Conservation (phyloP, 192 early-diverging fungal genomes). For the Podila epicladia region DNA sequence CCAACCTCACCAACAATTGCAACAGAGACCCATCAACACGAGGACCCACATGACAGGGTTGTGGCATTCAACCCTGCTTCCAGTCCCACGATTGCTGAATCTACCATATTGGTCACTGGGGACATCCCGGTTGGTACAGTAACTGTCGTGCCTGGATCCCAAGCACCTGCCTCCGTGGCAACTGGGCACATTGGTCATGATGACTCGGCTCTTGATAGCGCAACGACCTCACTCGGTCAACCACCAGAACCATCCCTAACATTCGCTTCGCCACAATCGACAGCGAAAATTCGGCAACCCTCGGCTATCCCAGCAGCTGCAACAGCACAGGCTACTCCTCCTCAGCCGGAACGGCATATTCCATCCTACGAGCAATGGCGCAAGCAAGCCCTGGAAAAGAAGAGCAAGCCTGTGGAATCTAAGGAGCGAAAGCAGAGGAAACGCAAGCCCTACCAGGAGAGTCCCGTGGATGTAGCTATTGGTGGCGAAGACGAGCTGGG, state of each 20-base stretch:
- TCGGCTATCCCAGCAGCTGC: slow-evolving; percentile 1
- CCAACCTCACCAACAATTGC: background rate
- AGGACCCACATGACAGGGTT: background rate
- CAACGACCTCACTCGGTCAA: background rate
- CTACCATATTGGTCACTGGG: slow-evolving; percentile 10
- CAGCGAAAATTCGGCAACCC: background rate
- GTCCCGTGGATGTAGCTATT: slow-evolving; percentile 35
- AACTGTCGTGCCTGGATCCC: background rate
- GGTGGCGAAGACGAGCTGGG: slow-evolving; percentile 43
- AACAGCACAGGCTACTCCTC: background rate
- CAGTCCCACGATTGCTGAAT: slow-evolving; percentile 10
- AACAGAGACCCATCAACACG: background rate
- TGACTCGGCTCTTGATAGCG: background rate
- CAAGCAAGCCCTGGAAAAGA: slow-evolving; percentile 41
- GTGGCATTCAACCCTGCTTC: slow-evolving; percentile 8
- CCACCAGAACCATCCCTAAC: background rate
- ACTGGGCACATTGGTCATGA: background rate
- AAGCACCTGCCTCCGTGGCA: background rate
- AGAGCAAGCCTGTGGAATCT: slow-evolving; percentile 18
- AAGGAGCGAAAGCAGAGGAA: slow-evolving; percentile 39
- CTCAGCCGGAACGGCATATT: slow-evolving; percentile 24
- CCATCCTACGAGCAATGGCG: slow-evolving; percentile 50
- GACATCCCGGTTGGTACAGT: background rate
- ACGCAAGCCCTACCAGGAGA: slow-evolving; percentile 47
- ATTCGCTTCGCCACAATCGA: background rate